These are phyloP conservation scores for Fusarium denticulatum DNA, from an alignment of 2,329 filamentous ascomycete genomes.

Conservation along the genomic window DNA sequence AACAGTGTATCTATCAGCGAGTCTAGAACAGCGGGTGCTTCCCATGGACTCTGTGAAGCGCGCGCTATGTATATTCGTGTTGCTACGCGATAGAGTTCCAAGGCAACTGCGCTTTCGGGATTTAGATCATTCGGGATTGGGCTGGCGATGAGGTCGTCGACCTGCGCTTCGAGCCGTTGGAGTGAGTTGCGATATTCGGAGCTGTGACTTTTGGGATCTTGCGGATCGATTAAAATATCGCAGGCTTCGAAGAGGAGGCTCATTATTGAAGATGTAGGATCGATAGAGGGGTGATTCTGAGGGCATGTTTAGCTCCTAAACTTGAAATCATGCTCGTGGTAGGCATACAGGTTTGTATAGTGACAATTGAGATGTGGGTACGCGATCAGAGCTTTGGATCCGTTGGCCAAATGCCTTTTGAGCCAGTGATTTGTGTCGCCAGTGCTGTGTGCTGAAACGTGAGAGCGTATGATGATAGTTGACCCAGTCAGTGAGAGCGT, in stretches of 20 bases:
- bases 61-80: constrained; percentile 32
- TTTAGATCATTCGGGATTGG: neutral
- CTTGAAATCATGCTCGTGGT: accelerated
- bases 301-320: neutral
- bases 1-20: constrained; percentile 32
- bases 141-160: neutral
- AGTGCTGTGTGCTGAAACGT: constrained; percentile 33
- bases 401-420: accelerated
- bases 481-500: constrained; percentile 31
- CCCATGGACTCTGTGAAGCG: constrained; percentile 39
- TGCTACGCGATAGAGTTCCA: constrained; percentile 25
- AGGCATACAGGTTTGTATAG: constrained; percentile 4
- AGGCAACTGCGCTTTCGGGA: neutral
- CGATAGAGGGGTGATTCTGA: constrained; percentile 4
- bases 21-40: constrained; percentile 34
- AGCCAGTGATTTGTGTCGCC: constrained; percentile 1
- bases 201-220: constrained; percentile 13
- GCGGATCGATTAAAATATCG: constrained; percentile 15
- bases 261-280: constrained; percentile 26
- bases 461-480: constrained; percentile 34
- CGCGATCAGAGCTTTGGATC: accelerated
- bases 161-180: constrained; percentile 6
- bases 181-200: constrained; percentile 17
- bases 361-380: neutral
- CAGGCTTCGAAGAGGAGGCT: constrained; percentile 27